phyloP scores from a whole-genome alignment of 768 basidiomycete genomes.

The Inosperma sp. region DNA sequence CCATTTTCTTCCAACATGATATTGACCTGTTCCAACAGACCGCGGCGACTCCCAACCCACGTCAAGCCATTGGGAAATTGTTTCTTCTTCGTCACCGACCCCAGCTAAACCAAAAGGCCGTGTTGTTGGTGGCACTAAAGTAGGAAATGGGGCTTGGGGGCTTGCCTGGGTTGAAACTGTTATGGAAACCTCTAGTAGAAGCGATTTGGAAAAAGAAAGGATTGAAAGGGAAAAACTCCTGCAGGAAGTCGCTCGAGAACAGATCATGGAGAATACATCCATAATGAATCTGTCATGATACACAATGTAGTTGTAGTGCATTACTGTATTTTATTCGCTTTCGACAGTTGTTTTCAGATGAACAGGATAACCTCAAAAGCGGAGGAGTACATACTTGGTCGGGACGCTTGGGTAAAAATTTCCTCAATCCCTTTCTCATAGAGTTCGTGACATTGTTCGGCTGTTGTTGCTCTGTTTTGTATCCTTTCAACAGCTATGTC shows the following conservation, averaged over 20 bases:
- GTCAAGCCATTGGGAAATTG: conserved; percentile 51
- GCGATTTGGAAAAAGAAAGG: conserved; percentile 12
- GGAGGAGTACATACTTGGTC: too few species aligned
- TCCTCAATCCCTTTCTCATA: too few species aligned
- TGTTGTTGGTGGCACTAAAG: conserved; percentile 67
- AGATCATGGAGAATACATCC: not conserved
- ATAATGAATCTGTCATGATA: too few species aligned
- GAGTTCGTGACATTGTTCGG: too few species aligned
- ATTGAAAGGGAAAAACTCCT: conserved; percentile 16
- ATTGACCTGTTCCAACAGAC: conserved; percentile 40
- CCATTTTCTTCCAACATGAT: not conserved
- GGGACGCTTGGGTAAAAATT: too few species aligned
- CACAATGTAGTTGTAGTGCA: too few species aligned
- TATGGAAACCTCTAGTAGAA: conserved; percentile 34
- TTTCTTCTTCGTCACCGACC: conserved; percentile 36
- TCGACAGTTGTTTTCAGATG: too few species aligned
- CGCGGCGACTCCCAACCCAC: conserved; percentile 77
- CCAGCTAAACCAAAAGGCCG: conserved; percentile 32
- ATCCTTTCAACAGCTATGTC: too few species aligned
- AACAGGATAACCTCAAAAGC: too few species aligned
- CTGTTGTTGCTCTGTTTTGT: too few species aligned
- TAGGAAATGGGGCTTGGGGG: conserved; percentile 77
- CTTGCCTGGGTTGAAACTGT: conserved; percentile 71
- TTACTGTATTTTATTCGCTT: too few species aligned
- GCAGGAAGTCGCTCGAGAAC: conserved; percentile 2